phyloP scores from a whole-genome alignment of 2,329 filamentous ascomycete genomes.

The Orbilia ellipsospora region DNA sequence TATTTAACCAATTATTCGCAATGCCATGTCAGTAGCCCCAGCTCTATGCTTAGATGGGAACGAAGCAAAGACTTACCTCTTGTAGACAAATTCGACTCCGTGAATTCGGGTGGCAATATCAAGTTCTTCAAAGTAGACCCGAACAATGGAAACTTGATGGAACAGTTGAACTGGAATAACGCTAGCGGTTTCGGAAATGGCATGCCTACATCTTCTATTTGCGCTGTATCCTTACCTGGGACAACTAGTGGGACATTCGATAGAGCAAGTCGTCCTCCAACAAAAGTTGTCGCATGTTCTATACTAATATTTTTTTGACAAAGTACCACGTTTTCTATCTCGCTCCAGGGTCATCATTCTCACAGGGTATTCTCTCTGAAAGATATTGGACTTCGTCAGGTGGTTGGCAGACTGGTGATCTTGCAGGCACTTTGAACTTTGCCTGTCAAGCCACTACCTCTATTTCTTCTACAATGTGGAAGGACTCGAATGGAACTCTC shows the following conservation, averaged over 20 bases:
- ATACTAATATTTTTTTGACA: too few species aligned
- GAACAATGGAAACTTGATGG: constrained; percentile 9
- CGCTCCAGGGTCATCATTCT: background rate
- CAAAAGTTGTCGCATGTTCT: too few species aligned
- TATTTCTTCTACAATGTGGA: constrained; percentile 13
- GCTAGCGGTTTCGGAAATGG: constrained; percentile 9
- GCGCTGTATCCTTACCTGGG: constrained; percentile 5
- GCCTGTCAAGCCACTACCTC: background rate
- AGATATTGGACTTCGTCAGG: constrained; percentile 16
- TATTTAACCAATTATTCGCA: constrained; percentile 1
- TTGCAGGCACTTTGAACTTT: constrained; percentile 4
- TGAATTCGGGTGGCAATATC: constrained; percentile 12
- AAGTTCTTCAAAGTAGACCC: constrained; percentile 18
- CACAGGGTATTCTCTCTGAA: constrained; percentile 9
- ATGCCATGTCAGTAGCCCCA: constrained; percentile 7
- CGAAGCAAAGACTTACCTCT: background rate
- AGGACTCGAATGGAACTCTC: background rate
- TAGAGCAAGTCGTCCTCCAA: constrained; percentile 2
- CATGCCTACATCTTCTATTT: constrained; percentile 11
- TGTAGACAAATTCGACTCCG: constrained; percentile 21
- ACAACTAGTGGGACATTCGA: constrained; percentile 1
- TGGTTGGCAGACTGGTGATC: constrained; percentile 1
- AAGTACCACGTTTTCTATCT: constrained; percentile 15
- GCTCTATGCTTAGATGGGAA: background rate
- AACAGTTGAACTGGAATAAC: constrained; percentile 2